Conservation (phyloP, 108 stramenopile genomes). For the Skeletonema potamos region DNA sequence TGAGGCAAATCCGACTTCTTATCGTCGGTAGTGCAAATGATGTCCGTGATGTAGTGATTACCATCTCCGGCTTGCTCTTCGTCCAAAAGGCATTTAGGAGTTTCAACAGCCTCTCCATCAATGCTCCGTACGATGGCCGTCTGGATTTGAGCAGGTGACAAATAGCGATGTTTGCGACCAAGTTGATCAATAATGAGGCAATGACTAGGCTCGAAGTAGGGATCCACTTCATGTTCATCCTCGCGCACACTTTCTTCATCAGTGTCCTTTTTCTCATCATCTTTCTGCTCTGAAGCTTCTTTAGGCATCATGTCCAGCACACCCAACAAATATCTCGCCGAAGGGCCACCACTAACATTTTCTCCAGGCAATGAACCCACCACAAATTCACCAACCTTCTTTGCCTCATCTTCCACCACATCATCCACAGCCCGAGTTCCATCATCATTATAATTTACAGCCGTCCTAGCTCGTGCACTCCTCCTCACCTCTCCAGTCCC, state of each 20-base stretch:
- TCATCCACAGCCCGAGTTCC: conserved; percentile 14
- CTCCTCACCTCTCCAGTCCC: conserved; percentile 27
- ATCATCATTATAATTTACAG: conserved; percentile 41
- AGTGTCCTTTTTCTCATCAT: not conserved
- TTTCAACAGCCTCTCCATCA: conserved; percentile 25
- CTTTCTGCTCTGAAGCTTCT: conserved; percentile 9
- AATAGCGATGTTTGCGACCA: conserved; percentile 36
- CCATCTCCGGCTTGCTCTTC: conserved; percentile 24
- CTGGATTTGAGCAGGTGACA: conserved; percentile 41
- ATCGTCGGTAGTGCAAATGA: conserved; percentile 30
- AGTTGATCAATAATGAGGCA: conserved; percentile 44
- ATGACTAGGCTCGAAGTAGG: conserved; percentile 30
- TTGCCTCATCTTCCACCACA: conserved; percentile 4
- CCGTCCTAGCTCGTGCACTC: conserved; percentile 27
- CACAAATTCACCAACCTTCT: not conserved
- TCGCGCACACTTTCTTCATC: conserved; percentile 3
- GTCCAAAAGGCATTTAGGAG: conserved; percentile 28
- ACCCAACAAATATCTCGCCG: conserved; percentile 19
- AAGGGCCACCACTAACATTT: conserved; percentile 21
- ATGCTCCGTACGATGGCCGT: conserved; percentile 30
- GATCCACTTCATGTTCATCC: not conserved
- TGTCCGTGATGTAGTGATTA: conserved; percentile 18
- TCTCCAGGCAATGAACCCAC: conserved; percentile 14
- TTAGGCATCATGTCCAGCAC: conserved; percentile 26
- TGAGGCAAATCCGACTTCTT: conserved; percentile 31